These are phyloP conservation scores for Auricularia sp. DNA, from an alignment of 768 basidiomycete genomes.

Conservation along the genomic window DNA sequence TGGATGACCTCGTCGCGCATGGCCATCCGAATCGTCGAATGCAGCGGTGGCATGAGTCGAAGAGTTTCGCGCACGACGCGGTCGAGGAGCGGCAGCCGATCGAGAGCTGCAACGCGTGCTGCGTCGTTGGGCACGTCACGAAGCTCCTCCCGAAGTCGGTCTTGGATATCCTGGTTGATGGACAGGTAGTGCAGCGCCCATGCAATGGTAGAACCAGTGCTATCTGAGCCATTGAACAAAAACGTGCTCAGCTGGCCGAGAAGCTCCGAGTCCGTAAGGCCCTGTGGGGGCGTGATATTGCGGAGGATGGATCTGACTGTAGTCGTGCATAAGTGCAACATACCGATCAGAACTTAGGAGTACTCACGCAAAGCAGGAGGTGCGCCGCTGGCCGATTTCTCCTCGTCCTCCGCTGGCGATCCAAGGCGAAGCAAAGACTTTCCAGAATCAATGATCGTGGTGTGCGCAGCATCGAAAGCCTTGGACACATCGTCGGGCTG, in stretches of 20 bases:
- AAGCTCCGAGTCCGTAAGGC: constrained; percentile 82
- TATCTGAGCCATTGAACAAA: constrained; percentile 86
- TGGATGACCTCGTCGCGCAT: constrained; percentile 72
- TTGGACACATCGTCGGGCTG: constrained; percentile 47
- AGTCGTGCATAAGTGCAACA: not conserved
- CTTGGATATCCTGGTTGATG: constrained; percentile 54
- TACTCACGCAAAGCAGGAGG: constrained; percentile 65
- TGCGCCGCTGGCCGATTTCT: constrained; percentile 56
- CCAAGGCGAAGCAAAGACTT: constrained; percentile 70
- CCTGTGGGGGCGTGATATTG: constrained; percentile 55
- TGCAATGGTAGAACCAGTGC: constrained; percentile 70
- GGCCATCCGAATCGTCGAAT: constrained; percentile 72
- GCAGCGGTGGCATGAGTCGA: constrained; percentile 71
- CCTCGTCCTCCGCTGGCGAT: constrained; percentile 49
- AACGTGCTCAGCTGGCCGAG: constrained; percentile 81
- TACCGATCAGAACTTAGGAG: not conserved
- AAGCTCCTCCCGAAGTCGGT: constrained; percentile 62
- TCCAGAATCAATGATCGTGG: constrained; percentile 59
- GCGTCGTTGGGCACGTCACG: constrained; percentile 14
- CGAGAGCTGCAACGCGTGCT: constrained; percentile 32
- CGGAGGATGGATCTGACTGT: constrained; percentile 79
- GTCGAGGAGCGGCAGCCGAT: constrained; percentile 60
- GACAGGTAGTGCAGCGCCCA: constrained; percentile 79
- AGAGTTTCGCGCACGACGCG: constrained; percentile 68
- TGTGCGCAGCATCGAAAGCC: constrained; percentile 46